phyloP scores from a whole-genome alignment of 2,329 filamentous ascomycete genomes.

The Aureobasidium subglaciale region DNA sequence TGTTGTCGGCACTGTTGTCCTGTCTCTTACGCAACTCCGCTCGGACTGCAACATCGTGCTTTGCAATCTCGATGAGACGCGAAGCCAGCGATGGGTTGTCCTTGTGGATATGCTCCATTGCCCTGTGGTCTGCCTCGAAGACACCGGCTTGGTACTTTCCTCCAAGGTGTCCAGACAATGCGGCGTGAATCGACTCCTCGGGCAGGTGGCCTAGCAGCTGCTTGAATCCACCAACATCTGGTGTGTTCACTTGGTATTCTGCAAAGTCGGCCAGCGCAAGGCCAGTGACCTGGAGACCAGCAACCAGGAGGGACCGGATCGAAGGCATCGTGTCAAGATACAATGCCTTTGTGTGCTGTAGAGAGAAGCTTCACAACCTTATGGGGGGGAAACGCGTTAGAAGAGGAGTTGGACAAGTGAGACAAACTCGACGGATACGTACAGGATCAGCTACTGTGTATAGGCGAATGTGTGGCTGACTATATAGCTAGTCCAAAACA shows the following conservation, averaged over 20 bases:
- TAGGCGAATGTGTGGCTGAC: conserved; percentile 9
- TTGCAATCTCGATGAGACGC: conserved; percentile 57
- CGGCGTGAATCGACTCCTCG: conserved; percentile 55
- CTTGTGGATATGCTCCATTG: conserved; percentile 56
- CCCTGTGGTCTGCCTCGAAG: conserved; percentile 57
- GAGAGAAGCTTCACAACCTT: not conserved
- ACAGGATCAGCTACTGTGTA: conserved; percentile 11
- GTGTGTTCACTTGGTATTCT: conserved; percentile 18
- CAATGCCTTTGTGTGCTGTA: not conserved
- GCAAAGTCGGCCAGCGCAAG: conserved; percentile 25
- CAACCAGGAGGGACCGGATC: conserved; percentile 32
- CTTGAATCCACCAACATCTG: conserved; percentile 39
- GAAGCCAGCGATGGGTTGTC: conserved; percentile 56
- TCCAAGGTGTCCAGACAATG: conserved; percentile 57
- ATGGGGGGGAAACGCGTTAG: conserved; percentile 3
- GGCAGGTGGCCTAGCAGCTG: conserved; percentile 52
- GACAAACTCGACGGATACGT: conserved; percentile 7
- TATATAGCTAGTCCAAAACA: not conserved
- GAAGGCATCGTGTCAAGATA: conserved; percentile 32
- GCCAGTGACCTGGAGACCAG: conserved; percentile 30
- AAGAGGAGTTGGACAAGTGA: not conserved
- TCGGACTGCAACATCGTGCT: conserved; percentile 31
- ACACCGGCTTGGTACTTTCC: conserved; percentile 62
- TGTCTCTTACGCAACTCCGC: conserved; percentile 39
- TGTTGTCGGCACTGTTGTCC: conserved; percentile 17